Percentiles rank a stretch among this genome's conserved stretches.
Evolutionary conservation across 2,329 filamentous ascomycete species (phyloP).

Genomic region (Ceratocystis papillata): DNA sequence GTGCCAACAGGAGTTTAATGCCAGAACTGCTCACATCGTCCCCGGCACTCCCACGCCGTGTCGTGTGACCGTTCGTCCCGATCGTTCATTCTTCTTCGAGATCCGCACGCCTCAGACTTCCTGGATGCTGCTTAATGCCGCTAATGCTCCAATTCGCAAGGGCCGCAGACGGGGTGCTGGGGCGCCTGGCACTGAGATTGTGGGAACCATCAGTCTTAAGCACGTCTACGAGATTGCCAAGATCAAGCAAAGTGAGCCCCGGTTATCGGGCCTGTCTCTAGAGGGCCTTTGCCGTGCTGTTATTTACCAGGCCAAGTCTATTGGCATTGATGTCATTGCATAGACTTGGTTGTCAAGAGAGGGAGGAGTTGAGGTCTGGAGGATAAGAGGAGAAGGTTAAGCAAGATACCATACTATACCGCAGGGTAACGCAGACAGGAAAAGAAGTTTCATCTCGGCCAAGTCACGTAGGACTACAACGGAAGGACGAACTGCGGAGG

Average conservation of each 20-base stretch:
- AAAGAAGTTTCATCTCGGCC: background rate
- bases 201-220: slow-evolving; percentile 85
- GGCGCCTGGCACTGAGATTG: slow-evolving; percentile 61
- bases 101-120: slow-evolving; percentile 90
- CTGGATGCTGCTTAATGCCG: slow-evolving; percentile 75
- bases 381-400: background rate
- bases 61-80: slow-evolving; percentile 80
- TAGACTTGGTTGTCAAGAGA: slow-evolving; percentile 31
- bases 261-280: slow-evolving; percentile 59
- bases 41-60: slow-evolving; percentile 80
- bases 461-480: background rate
- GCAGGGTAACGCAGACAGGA: background rate
- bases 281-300: slow-evolving; percentile 63
- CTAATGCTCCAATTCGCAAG: slow-evolving; percentile 63
- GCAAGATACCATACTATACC: slow-evolving; percentile 1
- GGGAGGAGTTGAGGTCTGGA: background rate
- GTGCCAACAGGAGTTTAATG: slow-evolving; percentile 77
- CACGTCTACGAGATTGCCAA: slow-evolving; percentile 96
- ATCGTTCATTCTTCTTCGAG: slow-evolving; percentile 88
- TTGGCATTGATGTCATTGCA: slow-evolving; percentile 61
- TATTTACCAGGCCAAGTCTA: slow-evolving; percentile 63
- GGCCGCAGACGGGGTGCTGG: slow-evolving; percentile 67
- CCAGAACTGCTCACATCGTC: slow-evolving; percentile 73
- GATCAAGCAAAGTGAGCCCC: slow-evolving; percentile 75
- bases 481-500: background rate